A percentile compares a stretch with the other conserved stretches of the same genome.
Evolutionary conservation across 371 early-diverging fungal genomes (phyloP).

Genomic region (Fennellomyces sp.): DNA sequence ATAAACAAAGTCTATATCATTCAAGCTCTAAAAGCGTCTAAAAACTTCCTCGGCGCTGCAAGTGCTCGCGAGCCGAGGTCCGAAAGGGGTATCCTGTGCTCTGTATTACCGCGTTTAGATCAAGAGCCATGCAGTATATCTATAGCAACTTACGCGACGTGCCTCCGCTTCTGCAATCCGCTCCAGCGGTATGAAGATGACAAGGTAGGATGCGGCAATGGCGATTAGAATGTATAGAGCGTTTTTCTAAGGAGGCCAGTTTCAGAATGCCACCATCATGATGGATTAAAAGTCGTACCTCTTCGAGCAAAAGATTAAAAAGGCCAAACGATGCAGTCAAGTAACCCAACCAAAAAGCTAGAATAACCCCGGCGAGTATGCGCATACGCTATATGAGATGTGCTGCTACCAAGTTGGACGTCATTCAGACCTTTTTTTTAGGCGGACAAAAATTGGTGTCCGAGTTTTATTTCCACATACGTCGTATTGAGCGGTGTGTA

Average conservation of each 20-base stretch:
- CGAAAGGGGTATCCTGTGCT: conserved; percentile 22
- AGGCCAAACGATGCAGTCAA: conserved; percentile 22
- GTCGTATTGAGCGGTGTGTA: too few species aligned
- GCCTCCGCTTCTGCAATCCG: conserved; percentile 23
- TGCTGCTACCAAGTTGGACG: neutral
- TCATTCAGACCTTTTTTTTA: conserved; percentile 8
- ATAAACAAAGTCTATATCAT: too few species aligned
- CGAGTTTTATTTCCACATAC: too few species aligned
- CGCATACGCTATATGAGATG: conserved; percentile 15
- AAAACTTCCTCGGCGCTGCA: conserved; percentile 26
- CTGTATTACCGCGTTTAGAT: conserved; percentile 6
- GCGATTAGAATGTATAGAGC: conserved; percentile 11
- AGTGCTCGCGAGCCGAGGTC: conserved; percentile 24
- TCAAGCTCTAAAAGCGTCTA: too few species aligned
- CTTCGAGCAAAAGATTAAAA: conserved; percentile 12
- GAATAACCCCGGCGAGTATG: conserved; percentile 19
- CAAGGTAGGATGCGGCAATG: conserved; percentile 8
- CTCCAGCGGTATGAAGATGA: conserved; percentile 23
- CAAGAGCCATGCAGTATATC: neutral
- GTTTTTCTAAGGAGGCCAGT: conserved; percentile 18
- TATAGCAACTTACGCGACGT: conserved; percentile 7
- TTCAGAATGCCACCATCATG: too few species aligned
- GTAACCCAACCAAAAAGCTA: conserved; percentile 28
- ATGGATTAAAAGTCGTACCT: conserved; percentile 13
- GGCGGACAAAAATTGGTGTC: too few species aligned